Conservation (phyloP, 2,329 filamentous ascomycete species). For the Cladosporium sp. region DNA sequence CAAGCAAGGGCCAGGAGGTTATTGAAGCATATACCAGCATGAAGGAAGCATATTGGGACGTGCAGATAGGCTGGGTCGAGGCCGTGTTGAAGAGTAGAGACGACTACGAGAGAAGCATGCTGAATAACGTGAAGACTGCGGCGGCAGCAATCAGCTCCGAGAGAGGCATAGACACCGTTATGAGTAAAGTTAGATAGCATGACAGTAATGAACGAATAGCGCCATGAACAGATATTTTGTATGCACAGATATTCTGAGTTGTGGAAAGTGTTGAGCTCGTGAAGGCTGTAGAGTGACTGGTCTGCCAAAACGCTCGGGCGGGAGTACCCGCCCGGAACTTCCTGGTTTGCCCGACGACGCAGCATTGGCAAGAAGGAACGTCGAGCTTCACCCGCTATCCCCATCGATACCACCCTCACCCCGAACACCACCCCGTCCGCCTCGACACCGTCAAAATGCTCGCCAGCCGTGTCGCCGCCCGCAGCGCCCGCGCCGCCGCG, state of each 20-base stretch:
- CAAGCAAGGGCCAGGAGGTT: conserved; percentile 64
- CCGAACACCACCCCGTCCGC: neutral
- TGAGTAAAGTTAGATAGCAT: conserved; percentile 78
- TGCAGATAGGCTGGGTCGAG: conserved; percentile 94
- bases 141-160: conserved; percentile 81
- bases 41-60: conserved; percentile 84
- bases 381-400: conserved; percentile 9
- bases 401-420: conserved; percentile 3
- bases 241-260: neutral
- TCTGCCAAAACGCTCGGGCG: neutral
- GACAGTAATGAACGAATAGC: neutral
- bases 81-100: conserved; percentile 78
- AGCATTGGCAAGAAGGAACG: conserved; percentile 4
- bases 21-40: conserved; percentile 75
- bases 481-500: conserved; percentile 50
- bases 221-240: neutral
- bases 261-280: too few relatives aligned
- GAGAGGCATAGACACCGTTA: conserved; percentile 81
- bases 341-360: conserved; percentile 3
- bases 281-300: too few relatives aligned
- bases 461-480: conserved; percentile 50
- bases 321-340: neutral
- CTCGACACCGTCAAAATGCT: conserved; percentile 42
- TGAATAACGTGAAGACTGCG: conserved; percentile 78
- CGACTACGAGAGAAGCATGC: conserved; percentile 87